phyloP scores from a whole-genome alignment of 805 yeast genomes.

The Candida alai region DNA sequence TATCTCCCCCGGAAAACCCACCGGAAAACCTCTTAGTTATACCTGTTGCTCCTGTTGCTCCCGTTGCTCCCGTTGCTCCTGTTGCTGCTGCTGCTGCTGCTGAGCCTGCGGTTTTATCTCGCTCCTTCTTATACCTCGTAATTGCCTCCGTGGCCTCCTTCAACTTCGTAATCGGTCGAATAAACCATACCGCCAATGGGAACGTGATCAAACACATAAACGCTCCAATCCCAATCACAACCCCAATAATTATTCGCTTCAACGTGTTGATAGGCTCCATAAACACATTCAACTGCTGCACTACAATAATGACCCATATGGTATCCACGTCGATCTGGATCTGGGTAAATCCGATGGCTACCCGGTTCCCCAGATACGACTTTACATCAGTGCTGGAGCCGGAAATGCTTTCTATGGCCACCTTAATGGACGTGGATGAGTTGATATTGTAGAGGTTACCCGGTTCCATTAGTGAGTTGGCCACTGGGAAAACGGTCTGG shows the following conservation, averaged over 20 bases:
- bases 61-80: too few species aligned
- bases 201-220: conserved; percentile 73
- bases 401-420: conserved; percentile 20
- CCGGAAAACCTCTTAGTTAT: not conserved
- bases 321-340: conserved; percentile 30
- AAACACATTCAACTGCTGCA: conserved; percentile 57
- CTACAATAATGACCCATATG: conserved; percentile 70
- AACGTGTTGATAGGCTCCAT: conserved; percentile 59
- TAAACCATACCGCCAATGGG: conserved; percentile 81
- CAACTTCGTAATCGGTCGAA: conserved; percentile 73
- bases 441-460: conserved; percentile 24
- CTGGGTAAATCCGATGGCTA: conserved; percentile 35
- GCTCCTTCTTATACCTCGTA: conserved; percentile 38
- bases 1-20: not conserved
- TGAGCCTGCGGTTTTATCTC: too few species aligned
- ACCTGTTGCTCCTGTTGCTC: too few species aligned
- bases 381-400: conserved; percentile 29
- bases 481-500: conserved; percentile 29
- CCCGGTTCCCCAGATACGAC: conserved; percentile 17
- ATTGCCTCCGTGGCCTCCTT: conserved; percentile 80
- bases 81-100: too few species aligned
- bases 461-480: conserved; percentile 13
- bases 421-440: conserved; percentile 22
- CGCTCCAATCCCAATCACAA: conserved; percentile 73
- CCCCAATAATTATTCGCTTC: conserved; percentile 68